Evolutionary conservation across 2,329 filamentous ascomycete species (phyloP).

Genomic region (Arachnomyces sp.): DNA sequence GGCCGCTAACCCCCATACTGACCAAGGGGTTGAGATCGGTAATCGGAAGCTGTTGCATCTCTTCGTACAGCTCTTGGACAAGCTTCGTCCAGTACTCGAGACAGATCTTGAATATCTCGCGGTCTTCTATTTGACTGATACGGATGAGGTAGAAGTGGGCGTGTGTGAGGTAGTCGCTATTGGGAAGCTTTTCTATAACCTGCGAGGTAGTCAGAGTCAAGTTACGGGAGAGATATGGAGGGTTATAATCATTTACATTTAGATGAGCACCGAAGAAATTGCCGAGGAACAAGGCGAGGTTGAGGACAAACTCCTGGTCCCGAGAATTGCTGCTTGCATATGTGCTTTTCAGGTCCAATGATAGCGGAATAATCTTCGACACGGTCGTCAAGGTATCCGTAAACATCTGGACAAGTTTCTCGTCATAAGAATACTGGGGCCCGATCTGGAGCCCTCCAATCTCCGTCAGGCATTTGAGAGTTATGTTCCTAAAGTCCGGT

Average conservation of each 20-base stretch:
- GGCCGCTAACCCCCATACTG: slow-evolving; percentile 61
- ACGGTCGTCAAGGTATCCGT: slow-evolving; percentile 91
- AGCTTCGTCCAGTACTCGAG: slow-evolving; percentile 99
- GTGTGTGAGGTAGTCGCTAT: slow-evolving; percentile 87
- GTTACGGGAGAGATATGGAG: neutral
- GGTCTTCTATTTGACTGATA: slow-evolving; percentile 96
- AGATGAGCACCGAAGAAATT: slow-evolving; percentile 96
- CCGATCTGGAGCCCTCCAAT: slow-evolving; percentile 84
- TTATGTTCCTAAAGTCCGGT: slow-evolving; percentile 93
- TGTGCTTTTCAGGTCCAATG: slow-evolving; percentile 81
- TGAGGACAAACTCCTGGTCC: slow-evolving; percentile 97
- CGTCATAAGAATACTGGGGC: slow-evolving; percentile 70
- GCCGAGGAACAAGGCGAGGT: slow-evolving; percentile 87
- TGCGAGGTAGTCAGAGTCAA: slow-evolving; percentile 24
- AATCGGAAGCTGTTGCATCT: slow-evolving; percentile 94
- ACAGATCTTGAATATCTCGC: slow-evolving; percentile 99
- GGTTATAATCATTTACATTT: slow-evolving; percentile 49
- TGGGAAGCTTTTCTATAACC: slow-evolving; percentile 92
- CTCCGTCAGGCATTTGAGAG: slow-evolving; percentile 91
- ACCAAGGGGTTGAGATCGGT: slow-evolving; percentile 86
- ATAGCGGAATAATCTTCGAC: slow-evolving; percentile 82
- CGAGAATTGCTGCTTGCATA: slow-evolving; percentile 85
- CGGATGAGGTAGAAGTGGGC: slow-evolving; percentile 97
- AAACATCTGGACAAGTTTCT: slow-evolving; percentile 97
- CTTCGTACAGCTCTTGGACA: slow-evolving; percentile 94